Conservation (phyloP, 2,329 filamentous ascomycete genomes). For the Phoma sp. region DNA sequence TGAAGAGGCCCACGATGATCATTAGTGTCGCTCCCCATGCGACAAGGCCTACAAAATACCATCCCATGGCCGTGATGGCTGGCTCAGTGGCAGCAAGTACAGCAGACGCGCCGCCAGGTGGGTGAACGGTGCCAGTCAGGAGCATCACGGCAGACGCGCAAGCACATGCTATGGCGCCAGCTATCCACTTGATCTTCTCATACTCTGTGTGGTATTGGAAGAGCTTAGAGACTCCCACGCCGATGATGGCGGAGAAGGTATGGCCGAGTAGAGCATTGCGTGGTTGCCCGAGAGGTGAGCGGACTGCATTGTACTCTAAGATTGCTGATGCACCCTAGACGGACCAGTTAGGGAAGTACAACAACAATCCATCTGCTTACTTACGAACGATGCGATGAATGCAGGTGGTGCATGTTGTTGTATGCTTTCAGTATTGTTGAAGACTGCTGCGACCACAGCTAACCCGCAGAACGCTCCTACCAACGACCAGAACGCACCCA, state of each 20-base stretch:
- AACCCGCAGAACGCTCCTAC: constrained; percentile 55
- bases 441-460: constrained; percentile 52
- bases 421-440: constrained; percentile 50
- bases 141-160: constrained; percentile 55
- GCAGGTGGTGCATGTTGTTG: constrained; percentile 51
- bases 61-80: constrained; percentile 53
- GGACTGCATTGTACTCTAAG: constrained; percentile 57
- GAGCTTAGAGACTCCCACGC: constrained; percentile 55
- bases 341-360: neutral
- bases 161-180: constrained; percentile 54
- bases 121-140: constrained; percentile 57
- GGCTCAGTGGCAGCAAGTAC: constrained; percentile 54
- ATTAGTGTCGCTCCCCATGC: constrained; percentile 53
- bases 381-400: constrained; percentile 54
- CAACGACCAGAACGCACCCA: constrained; percentile 54
- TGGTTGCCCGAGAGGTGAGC: constrained; percentile 57
- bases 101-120: constrained; percentile 59
- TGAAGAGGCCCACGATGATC: constrained; percentile 51
- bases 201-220: constrained; percentile 52
- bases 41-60: constrained; percentile 55
- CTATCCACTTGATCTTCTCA: constrained; percentile 53
- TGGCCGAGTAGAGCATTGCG: constrained; percentile 57
- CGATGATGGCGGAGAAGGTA: constrained; percentile 54
- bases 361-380: constrained; percentile 15
- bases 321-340: constrained; percentile 56